phyloP scores from a whole-genome alignment of 2,329 filamentous ascomycete species.

The Fusarium euwallaceae region DNA sequence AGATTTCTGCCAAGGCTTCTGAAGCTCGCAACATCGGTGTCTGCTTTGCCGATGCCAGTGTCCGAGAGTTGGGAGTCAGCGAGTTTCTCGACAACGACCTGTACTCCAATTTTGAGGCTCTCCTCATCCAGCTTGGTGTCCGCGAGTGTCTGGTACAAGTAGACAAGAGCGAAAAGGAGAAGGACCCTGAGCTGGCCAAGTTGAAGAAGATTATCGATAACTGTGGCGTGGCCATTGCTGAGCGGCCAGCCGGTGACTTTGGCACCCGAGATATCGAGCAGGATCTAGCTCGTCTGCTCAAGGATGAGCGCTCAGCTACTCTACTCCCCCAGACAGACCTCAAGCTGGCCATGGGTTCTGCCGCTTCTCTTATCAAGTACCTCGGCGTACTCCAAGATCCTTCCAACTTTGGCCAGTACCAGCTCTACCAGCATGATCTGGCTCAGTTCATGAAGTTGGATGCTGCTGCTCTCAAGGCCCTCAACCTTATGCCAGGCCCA shows the following conservation, averaged over 20 bases:
- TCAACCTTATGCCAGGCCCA: slow-evolving; percentile 97
- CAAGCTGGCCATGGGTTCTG: slow-evolving; percentile 96
- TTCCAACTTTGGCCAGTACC: slow-evolving; percentile 96
- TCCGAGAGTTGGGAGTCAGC: slow-evolving; percentile 93
- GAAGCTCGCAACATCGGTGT: slow-evolving; percentile 92
- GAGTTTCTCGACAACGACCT: slow-evolving; percentile 99
- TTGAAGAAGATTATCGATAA: slow-evolving; percentile 90
- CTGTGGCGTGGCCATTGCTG: slow-evolving; percentile 90
- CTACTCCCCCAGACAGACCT: slow-evolving; percentile 90
- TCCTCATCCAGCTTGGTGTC: slow-evolving; percentile 95
- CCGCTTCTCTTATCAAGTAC: slow-evolving; percentile 94
- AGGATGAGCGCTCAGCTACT: slow-evolving; percentile 83
- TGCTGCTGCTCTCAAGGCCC: slow-evolving; percentile 89
- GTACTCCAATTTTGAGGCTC: slow-evolving; percentile 96
- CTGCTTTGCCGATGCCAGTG: slow-evolving; percentile 97
- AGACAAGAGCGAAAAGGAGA: slow-evolving; percentile 84
- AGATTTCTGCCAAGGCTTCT: slow-evolving; percentile 87
- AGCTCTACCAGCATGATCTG: slow-evolving; percentile 96
- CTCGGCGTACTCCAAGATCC: slow-evolving; percentile 89
- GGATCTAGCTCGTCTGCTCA: slow-evolving; percentile 87
- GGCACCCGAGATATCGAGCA: slow-evolving; percentile 94
- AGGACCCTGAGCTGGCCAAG: slow-evolving; percentile 90
- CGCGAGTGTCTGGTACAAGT: slow-evolving; percentile 91
- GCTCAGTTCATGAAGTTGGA: slow-evolving; percentile 99
- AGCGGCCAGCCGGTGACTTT: slow-evolving; percentile 83